Conservation (phyloP, 768 basidiomycete species). For the Krasilnikovozyma curviuscula region DNA sequence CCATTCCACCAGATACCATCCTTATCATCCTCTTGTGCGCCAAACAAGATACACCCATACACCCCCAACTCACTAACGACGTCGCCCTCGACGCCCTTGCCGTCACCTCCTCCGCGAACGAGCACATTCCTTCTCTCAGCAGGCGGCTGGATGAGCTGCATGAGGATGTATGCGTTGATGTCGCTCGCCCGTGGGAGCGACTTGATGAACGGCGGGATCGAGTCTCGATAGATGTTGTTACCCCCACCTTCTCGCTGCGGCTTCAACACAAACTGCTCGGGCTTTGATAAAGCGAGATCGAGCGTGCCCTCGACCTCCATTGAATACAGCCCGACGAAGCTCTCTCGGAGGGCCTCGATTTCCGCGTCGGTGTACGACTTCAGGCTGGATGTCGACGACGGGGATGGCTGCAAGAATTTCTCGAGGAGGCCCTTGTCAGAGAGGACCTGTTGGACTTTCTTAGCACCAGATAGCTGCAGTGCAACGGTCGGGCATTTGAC, state of each 20-base stretch:
- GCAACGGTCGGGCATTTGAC: constrained; percentile 85
- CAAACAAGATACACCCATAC: constrained; percentile 74
- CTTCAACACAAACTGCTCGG: constrained; percentile 60
- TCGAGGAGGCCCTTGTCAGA: constrained; percentile 54
- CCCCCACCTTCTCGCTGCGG: constrained; percentile 97
- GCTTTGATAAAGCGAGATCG: constrained; percentile 34
- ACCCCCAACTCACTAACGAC: constrained; percentile 81
- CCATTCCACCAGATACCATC: constrained; percentile 8
- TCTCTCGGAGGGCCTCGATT: constrained; percentile 41
- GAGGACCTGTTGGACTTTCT: constrained; percentile 84
- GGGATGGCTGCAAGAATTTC: constrained; percentile 35
- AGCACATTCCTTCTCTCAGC: constrained; percentile 48
- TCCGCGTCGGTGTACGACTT: constrained; percentile 28
- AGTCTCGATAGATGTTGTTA: constrained; percentile 76
- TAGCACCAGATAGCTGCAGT: constrained; percentile 84
- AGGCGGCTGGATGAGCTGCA: constrained; percentile 77
- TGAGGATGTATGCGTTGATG: constrained; percentile 96
- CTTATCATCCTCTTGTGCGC: constrained; percentile 25
- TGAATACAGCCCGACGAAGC: constrained; percentile 72
- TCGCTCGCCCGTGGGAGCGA: too few relatives aligned
- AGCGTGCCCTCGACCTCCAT: constrained; percentile 34
- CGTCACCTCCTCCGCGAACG: constrained; percentile 31
- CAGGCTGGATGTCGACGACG: constrained; percentile 6
- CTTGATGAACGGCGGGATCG: constrained; percentile 54
- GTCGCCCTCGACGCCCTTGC: constrained; percentile 35